Base-by-base conservation (phyloP, 164 flowering plant species). In the Vitis rotundifolia region DNA sequence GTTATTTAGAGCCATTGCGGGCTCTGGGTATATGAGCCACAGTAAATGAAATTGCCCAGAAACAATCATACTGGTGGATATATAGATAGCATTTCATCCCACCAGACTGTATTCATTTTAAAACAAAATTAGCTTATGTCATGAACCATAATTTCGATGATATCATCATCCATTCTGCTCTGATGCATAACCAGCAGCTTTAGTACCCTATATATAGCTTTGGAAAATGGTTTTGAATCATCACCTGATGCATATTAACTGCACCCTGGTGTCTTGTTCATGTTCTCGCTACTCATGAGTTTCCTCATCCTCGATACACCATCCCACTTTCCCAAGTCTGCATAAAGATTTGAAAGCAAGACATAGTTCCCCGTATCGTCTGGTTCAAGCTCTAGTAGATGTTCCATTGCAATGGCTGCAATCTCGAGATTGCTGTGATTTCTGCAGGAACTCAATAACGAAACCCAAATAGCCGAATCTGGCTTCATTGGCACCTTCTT, bases 401-500 rank as follows among this genome's bases (percentile, higher is more conserved):
- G 79, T 53, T 87, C 82, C 85, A 83, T 81, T 48, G 90, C 88
- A 58, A 66, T 66, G n/a, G 61, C 51, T 6, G 90, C 90, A 57
- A 78, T 71, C 52, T 83, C 84, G 14, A 83, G 78, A 73, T 80
- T 80, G 58, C 83, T 18, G n/a, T 77, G 63, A 63, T 66, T 74
- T 68, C 84, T 83, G 70, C 84, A 80, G 52, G 85, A 81, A 63
- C 85, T 83, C 50, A 85, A 55, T 59, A 85, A 63, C 55, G 88
- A 87, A 22, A 84, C 83, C 86, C 87, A 85, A 49, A 87, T 85
- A 63, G 77, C 78, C 9, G 91, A 70, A 73, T 82, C 86, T 9
- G 89, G 86, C 66, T 78, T 78, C 79, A 84, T 76, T 44, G 83
- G 89, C 88, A 87, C 84, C 64, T 69, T 69, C 75, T 68, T 5